Percentiles rank a stretch among this genome's conserved stretches.
phyloP scores from a whole-genome alignment of 2,329 filamentous ascomycete genomes.

The Xylariaceae sp. region DNA sequence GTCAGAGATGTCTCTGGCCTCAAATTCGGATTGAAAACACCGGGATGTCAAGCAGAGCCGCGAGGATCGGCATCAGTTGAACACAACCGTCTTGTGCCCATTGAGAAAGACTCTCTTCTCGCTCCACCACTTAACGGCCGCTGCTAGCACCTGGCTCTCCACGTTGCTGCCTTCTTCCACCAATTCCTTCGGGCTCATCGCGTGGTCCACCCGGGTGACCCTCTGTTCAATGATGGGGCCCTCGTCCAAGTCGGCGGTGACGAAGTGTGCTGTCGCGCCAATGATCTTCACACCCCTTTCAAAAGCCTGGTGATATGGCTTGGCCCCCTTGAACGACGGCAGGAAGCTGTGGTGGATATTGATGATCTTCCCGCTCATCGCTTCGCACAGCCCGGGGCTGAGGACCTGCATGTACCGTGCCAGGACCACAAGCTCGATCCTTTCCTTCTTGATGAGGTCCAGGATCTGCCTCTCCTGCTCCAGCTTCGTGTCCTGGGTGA shows the following conservation, averaged over 20 bases:
- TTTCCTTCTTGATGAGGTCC: slow-evolving; percentile 62
- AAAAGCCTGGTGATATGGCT: slow-evolving; percentile 84
- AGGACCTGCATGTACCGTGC: slow-evolving; percentile 88
- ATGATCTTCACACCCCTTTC: slow-evolving; percentile 86
- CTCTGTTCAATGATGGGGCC: slow-evolving; percentile 86
- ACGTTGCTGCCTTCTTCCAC: slow-evolving; percentile 79
- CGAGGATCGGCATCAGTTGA: slow-evolving; percentile 39
- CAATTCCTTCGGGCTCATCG: slow-evolving; percentile 69
- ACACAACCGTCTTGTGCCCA: slow-evolving; percentile 75
- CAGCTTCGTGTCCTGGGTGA: slow-evolving; percentile 71
- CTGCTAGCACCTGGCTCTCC: slow-evolving; percentile 76
- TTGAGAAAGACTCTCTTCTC: slow-evolving; percentile 76
- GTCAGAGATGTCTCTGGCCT: background rate
- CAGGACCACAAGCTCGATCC: slow-evolving; percentile 74
- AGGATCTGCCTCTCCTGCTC: slow-evolving; percentile 69
- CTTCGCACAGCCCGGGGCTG: slow-evolving; percentile 66
- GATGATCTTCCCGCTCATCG: slow-evolving; percentile 83
- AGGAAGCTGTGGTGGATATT: slow-evolving; percentile 89
- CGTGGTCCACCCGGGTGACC: slow-evolving; percentile 71
- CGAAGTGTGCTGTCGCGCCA: slow-evolving; percentile 80
- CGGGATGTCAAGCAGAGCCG: too few relatives aligned
- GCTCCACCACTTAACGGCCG: slow-evolving; percentile 79
- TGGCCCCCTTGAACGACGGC: slow-evolving; percentile 82
- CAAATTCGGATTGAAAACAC: background rate
- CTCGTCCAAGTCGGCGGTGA: slow-evolving; percentile 80